Conservation (phyloP, 164 flowering plant genomes). For the Chimonanthus salicifolius region DNA sequence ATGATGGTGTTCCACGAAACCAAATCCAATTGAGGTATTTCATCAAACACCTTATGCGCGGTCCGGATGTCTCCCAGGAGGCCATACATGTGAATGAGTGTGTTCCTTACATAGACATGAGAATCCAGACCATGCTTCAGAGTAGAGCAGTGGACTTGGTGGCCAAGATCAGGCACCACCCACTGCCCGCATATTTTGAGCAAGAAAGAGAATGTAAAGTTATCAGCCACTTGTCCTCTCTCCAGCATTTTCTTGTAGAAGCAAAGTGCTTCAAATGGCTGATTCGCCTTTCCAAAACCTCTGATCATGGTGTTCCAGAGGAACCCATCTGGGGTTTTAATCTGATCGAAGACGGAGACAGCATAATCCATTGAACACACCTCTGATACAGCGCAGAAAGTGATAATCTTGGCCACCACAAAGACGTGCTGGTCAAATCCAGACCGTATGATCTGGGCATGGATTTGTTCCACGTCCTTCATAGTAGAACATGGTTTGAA, state of each 20-base stretch:
- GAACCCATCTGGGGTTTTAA: constrained; percentile 54
- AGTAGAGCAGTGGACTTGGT: constrained; percentile 37
- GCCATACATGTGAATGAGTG: constrained; percentile 49
- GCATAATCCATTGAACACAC: constrained; percentile 47
- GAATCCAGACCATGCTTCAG: constrained; percentile 39
- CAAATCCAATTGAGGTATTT: constrained; percentile 32
- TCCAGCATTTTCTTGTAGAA: constrained; percentile 42
- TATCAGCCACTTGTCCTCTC: constrained; percentile 32
- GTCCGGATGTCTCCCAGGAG: constrained; percentile 26
- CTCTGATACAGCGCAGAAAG: constrained; percentile 35
- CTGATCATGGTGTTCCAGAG: constrained; percentile 66
- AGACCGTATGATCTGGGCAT: constrained; percentile 32
- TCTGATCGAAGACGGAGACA: constrained; percentile 29
- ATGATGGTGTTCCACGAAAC: constrained; percentile 61
- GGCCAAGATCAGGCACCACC: constrained; percentile 28
- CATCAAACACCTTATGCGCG: constrained; percentile 43
- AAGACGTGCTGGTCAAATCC: constrained; percentile 40
- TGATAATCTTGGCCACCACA: constrained; percentile 38
- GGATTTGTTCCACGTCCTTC: constrained; percentile 34
- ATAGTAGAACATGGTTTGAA: constrained; percentile 32
- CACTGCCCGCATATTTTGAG: constrained; percentile 38
- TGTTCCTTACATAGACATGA: constrained; percentile 48
- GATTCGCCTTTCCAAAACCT: constrained; percentile 34
- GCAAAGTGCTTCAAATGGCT: constrained; percentile 26
- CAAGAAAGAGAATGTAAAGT: constrained; percentile 53